Evolutionary conservation across 176 grass and related monocot species (phyloP), one percentile per base, ranked within the genome.

Genomic region (Avena atlantica): DNA sequence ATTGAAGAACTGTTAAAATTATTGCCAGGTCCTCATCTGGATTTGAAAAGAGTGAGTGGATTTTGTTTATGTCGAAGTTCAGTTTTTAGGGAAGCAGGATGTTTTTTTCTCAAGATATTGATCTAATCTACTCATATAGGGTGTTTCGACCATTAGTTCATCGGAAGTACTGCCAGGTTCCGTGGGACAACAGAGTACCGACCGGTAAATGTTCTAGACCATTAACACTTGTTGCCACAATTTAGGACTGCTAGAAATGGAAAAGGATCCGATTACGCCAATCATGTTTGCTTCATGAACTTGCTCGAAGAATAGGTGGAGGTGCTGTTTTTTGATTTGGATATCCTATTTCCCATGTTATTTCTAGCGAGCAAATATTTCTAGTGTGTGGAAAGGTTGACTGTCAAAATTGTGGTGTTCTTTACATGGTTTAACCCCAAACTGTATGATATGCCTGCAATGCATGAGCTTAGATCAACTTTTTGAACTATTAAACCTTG

Each of bases 1-100:
- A 96, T 94, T 83, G 96, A 96, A 89, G 93, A 98, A 88, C 78
- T 90, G 68, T n/a, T 98, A 63, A 96, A 94, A 83, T 55, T 94
- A 57, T 84, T 98, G 60, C 93, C 96, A 45, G 96, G 96, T 77
- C 96, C 93, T 63, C 96, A 96, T 90, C 40, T 96, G 34, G 93
- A 98, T 93, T 87, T 96, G 75, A 98, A 96, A 89, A 91, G 93
- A 85, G 96, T 96, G 78, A 64, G 92, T 81, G 16, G 8, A 76
- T 73, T 70, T 9, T 1, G 5, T 88, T 8, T 0, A 44, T 0
- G 29, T 31, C 50, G 2, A 42, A 47, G 69, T 48, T 71, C 29
- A 25, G 2, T 8, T 9, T 76, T 78, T 37, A 11, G 25, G 12
- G n/a, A 80, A 84, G 48, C 1, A 24, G 57, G 62, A 12, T 21